A percentile compares a stretch with the other conserved stretches of the same genome.
These are phyloP conservation scores for Blastobotrys petasosporus DNA, from an alignment of 1,139 yeast species.

Conservation along the genomic window DNA sequence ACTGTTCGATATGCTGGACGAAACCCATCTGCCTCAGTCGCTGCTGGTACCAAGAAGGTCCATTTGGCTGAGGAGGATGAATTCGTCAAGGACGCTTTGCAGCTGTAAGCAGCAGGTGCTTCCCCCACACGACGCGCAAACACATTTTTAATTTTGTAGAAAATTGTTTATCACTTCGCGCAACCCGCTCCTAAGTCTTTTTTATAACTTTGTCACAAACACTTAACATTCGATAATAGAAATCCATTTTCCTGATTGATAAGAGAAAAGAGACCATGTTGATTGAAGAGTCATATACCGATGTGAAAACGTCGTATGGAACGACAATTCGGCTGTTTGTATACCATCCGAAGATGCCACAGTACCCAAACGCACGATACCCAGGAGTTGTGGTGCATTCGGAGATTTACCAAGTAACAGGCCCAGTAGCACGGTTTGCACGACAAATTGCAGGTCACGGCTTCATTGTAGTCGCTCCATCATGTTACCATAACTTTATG, in stretches of 20 bases:
- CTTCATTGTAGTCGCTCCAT: conserved; percentile 70
- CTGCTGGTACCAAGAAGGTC: conserved; percentile 92
- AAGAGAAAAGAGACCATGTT: conserved; percentile 42
- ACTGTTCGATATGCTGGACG: conserved; percentile 88
- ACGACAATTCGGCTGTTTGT: conserved; percentile 62
- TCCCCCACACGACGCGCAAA: neutral
- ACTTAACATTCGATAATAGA: neutral
- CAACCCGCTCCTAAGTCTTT: neutral
- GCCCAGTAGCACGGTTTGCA: conserved; percentile 74
- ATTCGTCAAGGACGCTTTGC: conserved; percentile 73
- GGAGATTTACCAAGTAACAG: conserved; percentile 63
- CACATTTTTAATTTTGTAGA: conserved; percentile 1
- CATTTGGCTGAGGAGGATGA: conserved; percentile 87
- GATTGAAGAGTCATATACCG: conserved; percentile 59
- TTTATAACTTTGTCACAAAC: neutral
- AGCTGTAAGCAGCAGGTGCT: conserved; percentile 10
- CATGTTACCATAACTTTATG: conserved; percentile 69
- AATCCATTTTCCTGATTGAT: neutral
- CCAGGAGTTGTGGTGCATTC: conserved; percentile 77
- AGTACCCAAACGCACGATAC: conserved; percentile 68
- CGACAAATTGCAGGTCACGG: conserved; percentile 77
- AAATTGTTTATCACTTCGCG: neutral
- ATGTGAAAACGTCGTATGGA: conserved; percentile 59
- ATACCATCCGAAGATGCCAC: conserved; percentile 63
- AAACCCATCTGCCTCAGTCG: conserved; percentile 96